phyloP scores from a whole-genome alignment of 2,329 filamentous ascomycete species.

The Gyromitra esculenta region DNA sequence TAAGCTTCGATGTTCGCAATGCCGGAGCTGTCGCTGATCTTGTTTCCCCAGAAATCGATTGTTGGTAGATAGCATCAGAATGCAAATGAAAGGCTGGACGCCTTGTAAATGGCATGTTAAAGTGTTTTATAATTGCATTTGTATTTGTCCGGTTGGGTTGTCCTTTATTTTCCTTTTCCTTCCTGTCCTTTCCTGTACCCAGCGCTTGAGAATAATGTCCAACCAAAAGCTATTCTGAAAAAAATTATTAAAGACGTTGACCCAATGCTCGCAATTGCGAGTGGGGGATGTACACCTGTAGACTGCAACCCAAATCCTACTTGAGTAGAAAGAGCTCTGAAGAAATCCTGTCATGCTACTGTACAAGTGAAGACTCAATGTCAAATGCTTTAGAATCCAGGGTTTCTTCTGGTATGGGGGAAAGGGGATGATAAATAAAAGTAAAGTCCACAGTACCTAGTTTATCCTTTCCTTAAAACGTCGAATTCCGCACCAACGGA shows the following conservation, averaged over 20 bases:
- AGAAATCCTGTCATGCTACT: slow-evolving; percentile 40
- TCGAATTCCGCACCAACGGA: background rate
- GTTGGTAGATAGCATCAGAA: slow-evolving; percentile 7
- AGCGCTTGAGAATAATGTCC: slow-evolving; percentile 25
- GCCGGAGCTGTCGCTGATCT: slow-evolving; percentile 27
- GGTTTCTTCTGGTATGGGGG: slow-evolving; percentile 15
- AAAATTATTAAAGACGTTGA: slow-evolving; percentile 24
- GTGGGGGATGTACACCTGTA: slow-evolving; percentile 29
- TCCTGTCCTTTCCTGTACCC: slow-evolving; percentile 27
- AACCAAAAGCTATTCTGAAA: slow-evolving; percentile 35
- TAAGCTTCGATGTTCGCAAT: slow-evolving; percentile 15
- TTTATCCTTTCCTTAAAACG: slow-evolving; percentile 2
- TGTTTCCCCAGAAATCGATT: slow-evolving; percentile 17
- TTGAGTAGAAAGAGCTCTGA: slow-evolving; percentile 14
- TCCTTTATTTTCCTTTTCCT: slow-evolving; percentile 16
- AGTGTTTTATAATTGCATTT: slow-evolving; percentile 44
- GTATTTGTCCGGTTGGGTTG: slow-evolving; percentile 26
- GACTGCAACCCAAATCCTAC: slow-evolving; percentile 4
- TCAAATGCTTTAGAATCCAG: slow-evolving; percentile 40
- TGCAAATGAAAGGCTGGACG: slow-evolving; percentile 19
- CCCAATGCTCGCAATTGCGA: slow-evolving; percentile 26
- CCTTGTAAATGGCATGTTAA: slow-evolving; percentile 42
- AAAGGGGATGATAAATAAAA: slow-evolving; percentile 28
- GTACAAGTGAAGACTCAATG: slow-evolving; percentile 40
- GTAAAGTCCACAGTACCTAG: slow-evolving; percentile 40